Conservation (phyloP, 352 stramenopile genomes). For the Phytopythium aichiense region DNA sequence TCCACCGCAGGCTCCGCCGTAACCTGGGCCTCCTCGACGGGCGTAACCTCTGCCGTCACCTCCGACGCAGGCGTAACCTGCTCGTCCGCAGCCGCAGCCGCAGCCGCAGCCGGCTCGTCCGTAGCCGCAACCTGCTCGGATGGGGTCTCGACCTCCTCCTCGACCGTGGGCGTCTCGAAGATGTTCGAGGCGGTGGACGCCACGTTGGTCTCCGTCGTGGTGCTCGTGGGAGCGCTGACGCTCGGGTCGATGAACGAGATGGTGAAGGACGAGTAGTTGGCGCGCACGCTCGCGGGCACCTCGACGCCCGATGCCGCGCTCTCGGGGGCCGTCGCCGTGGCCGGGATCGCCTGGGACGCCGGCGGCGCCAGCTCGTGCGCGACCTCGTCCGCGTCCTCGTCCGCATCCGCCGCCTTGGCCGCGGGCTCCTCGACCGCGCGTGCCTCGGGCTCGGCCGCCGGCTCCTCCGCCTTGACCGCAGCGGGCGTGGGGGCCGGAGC, state of each 20-base stretch:
- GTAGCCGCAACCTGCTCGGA: not conserved
- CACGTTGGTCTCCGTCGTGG: conserved; percentile 25
- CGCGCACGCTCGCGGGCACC: conserved; percentile 38
- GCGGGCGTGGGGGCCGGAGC: not conserved
- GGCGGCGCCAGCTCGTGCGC: conserved; percentile 19
- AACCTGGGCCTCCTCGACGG: not conserved
- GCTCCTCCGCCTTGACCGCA: conserved; percentile 3
- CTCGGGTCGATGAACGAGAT: conserved; percentile 53
- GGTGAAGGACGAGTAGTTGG: conserved; percentile 49
- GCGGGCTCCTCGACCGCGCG: conserved; percentile 8
- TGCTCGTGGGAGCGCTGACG: conserved; percentile 24
- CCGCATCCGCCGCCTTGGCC: conserved; percentile 3
- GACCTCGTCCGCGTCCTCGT: conserved; percentile 16
- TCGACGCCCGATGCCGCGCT: conserved; percentile 21
- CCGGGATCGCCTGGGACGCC: conserved; percentile 6
- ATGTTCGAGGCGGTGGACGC: conserved; percentile 13
- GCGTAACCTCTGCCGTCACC: not conserved
- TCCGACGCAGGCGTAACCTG: not conserved
- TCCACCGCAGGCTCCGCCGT: not conserved
- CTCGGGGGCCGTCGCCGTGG: conserved; percentile 1
- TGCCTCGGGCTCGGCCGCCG: not conserved
- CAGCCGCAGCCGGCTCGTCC: not conserved
- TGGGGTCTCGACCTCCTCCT: not conserved
- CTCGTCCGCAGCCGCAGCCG: not conserved
- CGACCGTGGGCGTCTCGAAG: not conserved